Evolutionary conservation across 2,329 filamentous ascomycete species (phyloP).

Genomic region (Ophiocordyceps camponoti-floridani): DNA sequence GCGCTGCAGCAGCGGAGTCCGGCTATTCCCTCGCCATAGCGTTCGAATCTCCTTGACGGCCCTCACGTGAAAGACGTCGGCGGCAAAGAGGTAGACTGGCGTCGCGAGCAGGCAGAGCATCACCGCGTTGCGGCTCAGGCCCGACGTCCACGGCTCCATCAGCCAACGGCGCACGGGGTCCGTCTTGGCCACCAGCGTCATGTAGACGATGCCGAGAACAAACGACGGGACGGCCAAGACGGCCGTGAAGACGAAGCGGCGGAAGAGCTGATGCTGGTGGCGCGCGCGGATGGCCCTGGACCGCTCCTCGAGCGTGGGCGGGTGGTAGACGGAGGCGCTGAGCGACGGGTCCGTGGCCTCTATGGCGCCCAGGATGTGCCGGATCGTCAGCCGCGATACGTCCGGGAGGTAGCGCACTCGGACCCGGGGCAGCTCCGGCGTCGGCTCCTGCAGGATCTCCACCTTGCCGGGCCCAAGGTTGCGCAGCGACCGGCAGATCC

Average conservation of each 20-base stretch:
- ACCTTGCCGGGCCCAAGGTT: conserved; percentile 31
- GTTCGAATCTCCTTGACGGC: conserved; percentile 62
- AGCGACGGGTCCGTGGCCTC: conserved; percentile 48
- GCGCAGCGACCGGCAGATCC: conserved; percentile 34
- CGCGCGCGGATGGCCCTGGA: conserved; percentile 53
- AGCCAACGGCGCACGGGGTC: conserved; percentile 44
- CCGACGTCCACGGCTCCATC: conserved; percentile 52
- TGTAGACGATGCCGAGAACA: conserved; percentile 76
- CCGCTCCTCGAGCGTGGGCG: conserved; percentile 68
- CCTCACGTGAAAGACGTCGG: conserved; percentile 67
- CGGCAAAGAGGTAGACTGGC: conserved; percentile 71
- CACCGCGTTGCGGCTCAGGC: conserved; percentile 62
- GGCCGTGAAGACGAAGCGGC: conserved; percentile 52
- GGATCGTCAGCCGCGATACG: conserved; percentile 53
- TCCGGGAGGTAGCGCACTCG: conserved; percentile 53
- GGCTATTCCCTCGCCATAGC: conserved; percentile 62
- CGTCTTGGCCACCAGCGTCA: conserved; percentile 52
- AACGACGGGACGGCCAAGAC: conserved; percentile 66
- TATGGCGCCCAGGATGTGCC: conserved; percentile 54
- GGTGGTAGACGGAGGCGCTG: conserved; percentile 53
- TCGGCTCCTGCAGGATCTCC: conserved; percentile 34
- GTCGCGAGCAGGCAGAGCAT: conserved; percentile 67
- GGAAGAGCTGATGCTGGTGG: conserved; percentile 50
- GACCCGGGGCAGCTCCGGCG: conserved; percentile 46
- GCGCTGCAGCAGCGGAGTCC: conserved; percentile 51